A percentile compares a stretch with the other conserved stretches of the same genome.
These are phyloP conservation scores for Boechera divaricarpa DNA, from an alignment of 345 rosid species.

Conservation along the genomic window DNA sequence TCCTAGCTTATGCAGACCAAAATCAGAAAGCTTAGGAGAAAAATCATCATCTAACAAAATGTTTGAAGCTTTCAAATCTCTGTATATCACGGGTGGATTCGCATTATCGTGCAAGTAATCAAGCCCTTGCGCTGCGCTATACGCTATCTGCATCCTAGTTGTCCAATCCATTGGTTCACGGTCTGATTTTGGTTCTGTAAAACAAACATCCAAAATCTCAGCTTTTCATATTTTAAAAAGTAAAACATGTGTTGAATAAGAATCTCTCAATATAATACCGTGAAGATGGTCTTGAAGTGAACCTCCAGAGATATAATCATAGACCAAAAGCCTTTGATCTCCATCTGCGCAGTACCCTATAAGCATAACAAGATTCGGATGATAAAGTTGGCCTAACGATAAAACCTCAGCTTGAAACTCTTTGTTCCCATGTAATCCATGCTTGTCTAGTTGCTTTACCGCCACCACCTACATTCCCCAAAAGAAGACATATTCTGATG, in stretches of 20 bases:
- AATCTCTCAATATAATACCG: slow-evolving; percentile 45
- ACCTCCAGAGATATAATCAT: slow-evolving; percentile 57
- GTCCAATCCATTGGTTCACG: slow-evolving; percentile 59
- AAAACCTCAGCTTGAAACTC: slow-evolving; percentile 64
- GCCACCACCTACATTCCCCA: slow-evolving; percentile 57
- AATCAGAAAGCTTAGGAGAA: slow-evolving; percentile 64
- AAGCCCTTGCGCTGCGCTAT: slow-evolving; percentile 68
- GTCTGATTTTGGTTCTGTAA: slow-evolving; percentile 46
- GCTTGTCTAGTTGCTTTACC: slow-evolving; percentile 72
- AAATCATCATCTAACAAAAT: slow-evolving; percentile 60
- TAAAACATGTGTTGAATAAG: not conserved
- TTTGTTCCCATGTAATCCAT: slow-evolving; percentile 60
- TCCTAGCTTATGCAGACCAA: slow-evolving; percentile 64
- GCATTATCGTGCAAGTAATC: slow-evolving; percentile 66
- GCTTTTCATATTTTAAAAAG: not conserved
- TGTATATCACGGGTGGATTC: slow-evolving; percentile 60
- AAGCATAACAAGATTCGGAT: slow-evolving; percentile 60
- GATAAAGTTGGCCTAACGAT: slow-evolving; percentile 52
- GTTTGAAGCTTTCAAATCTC: slow-evolving; percentile 71
- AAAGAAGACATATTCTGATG: not conserved
- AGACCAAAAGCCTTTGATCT: slow-evolving; percentile 73
- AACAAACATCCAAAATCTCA: not conserved
- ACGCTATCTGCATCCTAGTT: slow-evolving; percentile 65
- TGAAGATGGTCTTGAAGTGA: slow-evolving; percentile 59
- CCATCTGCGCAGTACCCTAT: slow-evolving; percentile 77